Percentiles rank a stretch among this genome's conserved stretches.
Conservation (phyloP, 2,329 filamentous ascomycete genomes). For the Ampelomyces quisqualis region DNA sequence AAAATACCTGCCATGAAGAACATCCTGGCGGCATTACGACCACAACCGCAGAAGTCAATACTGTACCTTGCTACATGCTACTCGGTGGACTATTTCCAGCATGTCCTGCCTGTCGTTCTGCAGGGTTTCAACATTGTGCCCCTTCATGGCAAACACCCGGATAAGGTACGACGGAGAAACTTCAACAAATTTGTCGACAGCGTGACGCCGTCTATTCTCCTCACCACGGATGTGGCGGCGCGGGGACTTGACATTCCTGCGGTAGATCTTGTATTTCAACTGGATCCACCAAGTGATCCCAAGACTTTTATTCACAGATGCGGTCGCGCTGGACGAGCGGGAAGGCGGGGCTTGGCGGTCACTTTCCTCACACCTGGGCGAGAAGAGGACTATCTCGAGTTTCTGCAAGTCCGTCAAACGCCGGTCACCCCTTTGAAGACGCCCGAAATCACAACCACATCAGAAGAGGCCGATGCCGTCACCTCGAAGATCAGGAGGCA, state of each 20-base stretch:
- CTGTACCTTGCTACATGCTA: conserved; percentile 93
- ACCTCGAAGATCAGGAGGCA: conserved; percentile 63
- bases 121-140: conserved; percentile 72
- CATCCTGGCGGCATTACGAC: conserved; percentile 68
- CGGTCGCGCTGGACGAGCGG: conserved; percentile 63
- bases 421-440: conserved; percentile 67
- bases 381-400: conserved; percentile 88
- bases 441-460: conserved; percentile 59
- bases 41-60: conserved; percentile 79
- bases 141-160: conserved; percentile 87
- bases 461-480: conserved; percentile 60
- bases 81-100: conserved; percentile 89
- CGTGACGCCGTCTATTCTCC: conserved; percentile 72
- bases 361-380: conserved; percentile 79
- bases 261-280: conserved; percentile 86
- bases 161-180: conserved; percentile 85
- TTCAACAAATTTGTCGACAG: conserved; percentile 77
- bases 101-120: conserved; percentile 72
- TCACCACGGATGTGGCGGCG: conserved; percentile 91
- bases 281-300: conserved; percentile 82
- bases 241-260: conserved; percentile 88
- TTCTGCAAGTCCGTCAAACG: conserved; percentile 83
- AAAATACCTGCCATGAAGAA: conserved; percentile 75
- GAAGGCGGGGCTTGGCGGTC: conserved; percentile 75
- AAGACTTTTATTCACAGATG: conserved; percentile 75